phyloP scores from a whole-genome alignment of 371 early-diverging fungal genomes.

The Mucor indicus region DNA sequence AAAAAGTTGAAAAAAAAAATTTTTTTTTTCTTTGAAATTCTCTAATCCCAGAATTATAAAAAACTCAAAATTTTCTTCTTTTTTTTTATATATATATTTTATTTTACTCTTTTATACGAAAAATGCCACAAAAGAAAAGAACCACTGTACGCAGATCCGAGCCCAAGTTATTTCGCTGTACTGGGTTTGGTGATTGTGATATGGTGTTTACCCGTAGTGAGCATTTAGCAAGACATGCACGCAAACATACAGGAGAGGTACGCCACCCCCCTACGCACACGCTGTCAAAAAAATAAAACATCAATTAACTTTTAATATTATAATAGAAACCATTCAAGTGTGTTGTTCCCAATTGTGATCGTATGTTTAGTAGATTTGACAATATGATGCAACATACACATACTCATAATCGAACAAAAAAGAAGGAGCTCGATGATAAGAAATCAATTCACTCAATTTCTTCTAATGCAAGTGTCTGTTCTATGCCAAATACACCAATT shows the following conservation, averaged over 20 bases:
- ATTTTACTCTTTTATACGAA: background rate
- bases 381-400: constrained; percentile 59
- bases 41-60: too few species aligned
- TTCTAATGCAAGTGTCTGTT: background rate
- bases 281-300: background rate
- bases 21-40: background rate
- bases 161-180: constrained; percentile 48
- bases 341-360: constrained; percentile 40
- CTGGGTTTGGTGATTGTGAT: constrained; percentile 48
- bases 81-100: background rate
- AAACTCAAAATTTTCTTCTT: background rate
- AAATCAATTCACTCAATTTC: background rate
- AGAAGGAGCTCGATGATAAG: constrained; percentile 2
- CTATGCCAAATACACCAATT: background rate
- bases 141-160: constrained; percentile 9
- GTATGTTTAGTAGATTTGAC: constrained; percentile 51
- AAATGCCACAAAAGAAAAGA: constrained; percentile 20
- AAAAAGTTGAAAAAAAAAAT: too few species aligned
- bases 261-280: too few species aligned
- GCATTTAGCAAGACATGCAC: constrained; percentile 49
- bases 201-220: constrained; percentile 57
- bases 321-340: constrained; percentile 47
- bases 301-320: background rate
- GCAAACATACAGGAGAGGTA: constrained; percentile 64
- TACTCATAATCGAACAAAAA: constrained; percentile 29